Evolutionary conservation across 805 yeast genomes (phyloP), one percentile per base, ranked within the genome.

Genomic region (Jamesozyma spencerorum): DNA sequence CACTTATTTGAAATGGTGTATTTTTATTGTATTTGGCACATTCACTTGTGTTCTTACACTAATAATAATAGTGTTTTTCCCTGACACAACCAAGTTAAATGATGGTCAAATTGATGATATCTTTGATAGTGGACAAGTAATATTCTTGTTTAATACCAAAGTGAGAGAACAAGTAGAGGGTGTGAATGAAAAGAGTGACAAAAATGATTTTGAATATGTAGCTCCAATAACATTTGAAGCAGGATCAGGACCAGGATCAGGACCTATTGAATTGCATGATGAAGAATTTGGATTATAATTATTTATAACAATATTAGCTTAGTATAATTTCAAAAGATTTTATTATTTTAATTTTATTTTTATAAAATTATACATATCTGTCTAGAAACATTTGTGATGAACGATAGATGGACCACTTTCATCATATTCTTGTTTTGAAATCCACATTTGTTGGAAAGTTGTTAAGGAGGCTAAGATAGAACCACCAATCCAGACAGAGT

Each of bases 391-490:
- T 54, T 68, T 68, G 66, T 66, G 71, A 62, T 68, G 72, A 52
- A 92, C 98, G 68, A 92, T 92, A 52, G 97, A 87, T 64, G 98
- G 98, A 67, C 98, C 98, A 75, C 96, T 85, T 79, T 92, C 98
- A 81, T 92, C 98, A 84, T 92, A 92, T 79, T 92, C 98, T 78
- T 92, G 97, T 81, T 92, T 92, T 67, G 97, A 88, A 84, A 92
- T 87, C 98, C 98, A 92, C 97, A 92, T 90, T 76, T 92, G 97
- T 80, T 92, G 97, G 97, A 92, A 92, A 70, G 98, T 92, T 50
- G 96, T 85, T 69, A 92, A 81, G 47, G 97, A 87, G 55, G 98
- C 96, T 72, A 92, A 81, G 65, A 92, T 92, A 60, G 97, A 92
- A 76, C 98, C 98, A 80, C 98, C 98, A 55, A 92, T 92, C 98